A percentile compares a stretch with the other conserved stretches of the same genome.
phyloP scores from a whole-genome alignment of 2,329 filamentous ascomycete species.

The Cercospora sojina region DNA sequence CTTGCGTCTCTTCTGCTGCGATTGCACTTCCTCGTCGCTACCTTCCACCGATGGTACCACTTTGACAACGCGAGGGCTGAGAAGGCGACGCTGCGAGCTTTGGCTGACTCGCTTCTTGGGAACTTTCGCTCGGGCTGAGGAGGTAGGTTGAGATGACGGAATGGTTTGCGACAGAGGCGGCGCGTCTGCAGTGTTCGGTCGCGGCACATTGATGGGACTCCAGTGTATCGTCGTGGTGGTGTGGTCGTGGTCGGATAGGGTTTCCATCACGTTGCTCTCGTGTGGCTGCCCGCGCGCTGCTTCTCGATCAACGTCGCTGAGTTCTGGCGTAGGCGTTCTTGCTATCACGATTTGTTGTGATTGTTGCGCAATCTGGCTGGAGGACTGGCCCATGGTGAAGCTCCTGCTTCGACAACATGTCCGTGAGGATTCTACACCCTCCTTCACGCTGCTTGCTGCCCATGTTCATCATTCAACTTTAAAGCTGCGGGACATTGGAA shows the following conservation, averaged over 20 bases:
- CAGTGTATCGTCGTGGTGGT: slow-evolving; percentile 1
- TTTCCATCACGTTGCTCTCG: neutral
- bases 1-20: slow-evolving; percentile 7
- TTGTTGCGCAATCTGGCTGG: slow-evolving; percentile 18
- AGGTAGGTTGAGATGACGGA: neutral
- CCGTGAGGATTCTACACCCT: neutral
- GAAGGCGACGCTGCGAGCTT: slow-evolving; percentile 1
- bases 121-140: neutral
- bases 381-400: slow-evolving; percentile 19
- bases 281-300: neutral
- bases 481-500: slow-evolving; percentile 6
- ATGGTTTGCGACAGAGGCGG: neutral
- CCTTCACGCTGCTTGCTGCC: neutral
- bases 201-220: slow-evolving; percentile 6
- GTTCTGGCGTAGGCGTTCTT: slow-evolving; percentile 9
- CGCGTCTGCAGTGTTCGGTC: neutral
- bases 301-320: slow-evolving; percentile 7
- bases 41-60: neutral
- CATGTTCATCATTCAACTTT: slow-evolving; percentile 12
- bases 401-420: neutral
- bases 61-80: neutral
- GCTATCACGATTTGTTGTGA: slow-evolving; percentile 12
- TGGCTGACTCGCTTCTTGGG: slow-evolving; percentile 7
- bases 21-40: slow-evolving; percentile 2
- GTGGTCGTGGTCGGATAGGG: neutral